Evolutionary conservation across 345 rosid genomes (phyloP).

Genomic region (Linum lewisii): DNA sequence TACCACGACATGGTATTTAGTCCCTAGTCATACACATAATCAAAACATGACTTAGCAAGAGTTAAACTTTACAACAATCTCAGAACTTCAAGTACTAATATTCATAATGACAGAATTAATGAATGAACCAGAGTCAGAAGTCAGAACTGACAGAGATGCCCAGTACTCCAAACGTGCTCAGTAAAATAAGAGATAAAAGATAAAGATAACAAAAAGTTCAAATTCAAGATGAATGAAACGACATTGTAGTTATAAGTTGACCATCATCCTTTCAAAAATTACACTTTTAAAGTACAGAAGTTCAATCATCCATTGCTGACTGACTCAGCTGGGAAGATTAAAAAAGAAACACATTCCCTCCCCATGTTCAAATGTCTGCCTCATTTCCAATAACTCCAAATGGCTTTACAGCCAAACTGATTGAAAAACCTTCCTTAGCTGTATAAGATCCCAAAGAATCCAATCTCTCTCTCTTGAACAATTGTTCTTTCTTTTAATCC

Average conservation of each 20-base stretch:
- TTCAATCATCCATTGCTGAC: constrained; percentile 19
- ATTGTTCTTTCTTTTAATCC: constrained; percentile 8
- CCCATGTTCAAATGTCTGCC: constrained; percentile 72
- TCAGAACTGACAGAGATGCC: neutral
- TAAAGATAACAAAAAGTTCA: neutral
- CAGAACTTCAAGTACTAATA: too few species aligned
- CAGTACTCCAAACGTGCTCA: neutral
- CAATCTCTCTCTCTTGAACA: constrained; percentile 7
- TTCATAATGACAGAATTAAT: constrained; percentile 1
- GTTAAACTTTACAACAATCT: too few species aligned
- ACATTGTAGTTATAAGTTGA: constrained; percentile 20
- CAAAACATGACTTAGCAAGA: too few species aligned
- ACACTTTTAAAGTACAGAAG: constrained; percentile 3
- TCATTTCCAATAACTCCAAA: constrained; percentile 53
- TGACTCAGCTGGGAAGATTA: too few species aligned
- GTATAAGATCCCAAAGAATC: constrained; percentile 49
- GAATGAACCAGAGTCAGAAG: neutral
- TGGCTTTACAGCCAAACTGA: constrained; percentile 40
- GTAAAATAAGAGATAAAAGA: too few species aligned
- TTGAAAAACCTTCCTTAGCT: constrained; percentile 35
- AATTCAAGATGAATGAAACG: constrained; percentile 1
- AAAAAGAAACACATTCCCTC: constrained; percentile 51
- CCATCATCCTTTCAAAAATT: constrained; percentile 16
- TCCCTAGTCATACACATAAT: too few species aligned
- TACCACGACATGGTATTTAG: too few species aligned